Base-by-base conservation (phyloP, 192 early-diverging fungal species). In the Gorgonomyces haynaldii region DNA sequence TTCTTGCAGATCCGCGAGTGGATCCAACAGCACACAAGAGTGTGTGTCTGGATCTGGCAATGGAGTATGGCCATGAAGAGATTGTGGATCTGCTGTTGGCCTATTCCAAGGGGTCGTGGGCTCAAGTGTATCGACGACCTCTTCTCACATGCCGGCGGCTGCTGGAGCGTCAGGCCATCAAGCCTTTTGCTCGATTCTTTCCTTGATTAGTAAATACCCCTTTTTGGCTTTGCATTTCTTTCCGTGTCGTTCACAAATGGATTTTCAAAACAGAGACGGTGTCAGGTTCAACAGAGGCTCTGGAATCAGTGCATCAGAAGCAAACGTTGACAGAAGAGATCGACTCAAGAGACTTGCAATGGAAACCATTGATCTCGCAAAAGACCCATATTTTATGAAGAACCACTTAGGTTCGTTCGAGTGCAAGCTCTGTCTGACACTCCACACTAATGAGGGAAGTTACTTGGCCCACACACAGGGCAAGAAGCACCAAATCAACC, bases 401-500 rank as follows among this genome's bases (percentile, higher is more conserved):
- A 77, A 73, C 55, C 74, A 77, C 37, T 57, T 76, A 13, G 74
- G 74, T 25, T 63, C 62, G 10, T 78, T 67, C 57, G 75, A 76
- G 41, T 78, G 73, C 58, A 72, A 76, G 37, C 60, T 77, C 21
- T 76, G 71, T 44, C 54, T 76, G 5, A 65, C 68, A 4, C 63
- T 69, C 12, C 68, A 72, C 85, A 89, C 68, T 80, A 88, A 94
- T 58, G 94, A 97, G 54, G 94, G 91, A 1, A 85, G 83, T 0
- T 97, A 97, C 60, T 67, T 97, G 15, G 88, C 91, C 1, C 94
- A 97, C 51, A 96, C 94, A 5, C 94, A 96, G 65, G 94, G 91
- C 45, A 97, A 97, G 53, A 97, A 96, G 69, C 94, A 97, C 72
- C 88, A 91, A 50, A 84, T 87, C 12, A 97, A 97, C 40, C 54